Evolutionary conservation across 2,329 filamentous ascomycete genomes (phyloP).

Genomic region (Zymoseptoria tritici): DNA sequence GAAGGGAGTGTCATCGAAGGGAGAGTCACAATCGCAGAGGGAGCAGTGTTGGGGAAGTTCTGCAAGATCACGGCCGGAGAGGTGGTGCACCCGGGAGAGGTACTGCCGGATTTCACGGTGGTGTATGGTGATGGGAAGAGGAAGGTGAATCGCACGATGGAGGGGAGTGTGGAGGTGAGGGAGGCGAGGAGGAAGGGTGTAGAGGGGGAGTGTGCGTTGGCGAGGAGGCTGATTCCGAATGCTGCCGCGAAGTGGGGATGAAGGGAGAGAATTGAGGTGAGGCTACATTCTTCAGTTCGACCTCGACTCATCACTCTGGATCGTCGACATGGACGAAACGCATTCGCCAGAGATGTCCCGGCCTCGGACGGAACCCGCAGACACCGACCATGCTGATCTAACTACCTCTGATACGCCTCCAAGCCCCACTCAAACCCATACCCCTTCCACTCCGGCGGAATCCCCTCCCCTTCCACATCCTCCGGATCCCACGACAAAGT

Average conservation of each 20-base stretch:
- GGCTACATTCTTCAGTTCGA: too few species aligned
- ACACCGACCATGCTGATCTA: too few species aligned
- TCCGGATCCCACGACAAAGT: conserved; percentile 5
- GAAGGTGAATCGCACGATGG: conserved; percentile 34
- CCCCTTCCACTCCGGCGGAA: conserved; percentile 13
- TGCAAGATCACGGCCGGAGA: conserved; percentile 38
- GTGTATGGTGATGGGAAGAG: conserved; percentile 35
- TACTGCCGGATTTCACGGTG: conserved; percentile 40
- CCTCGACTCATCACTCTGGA: too few species aligned
- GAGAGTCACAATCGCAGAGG: conserved; percentile 27
- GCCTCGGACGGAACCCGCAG: too few species aligned
- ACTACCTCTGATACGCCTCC: not conserved
- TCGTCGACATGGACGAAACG: not conserved
- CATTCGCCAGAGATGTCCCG: too few species aligned
- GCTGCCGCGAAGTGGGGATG: conserved; percentile 29
- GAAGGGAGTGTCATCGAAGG: conserved; percentile 26
- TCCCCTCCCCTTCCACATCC: conserved; percentile 7
- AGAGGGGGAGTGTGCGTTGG: conserved; percentile 26
- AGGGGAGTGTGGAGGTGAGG: conserved; percentile 21
- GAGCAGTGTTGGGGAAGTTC: conserved; percentile 40
- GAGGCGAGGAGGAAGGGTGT: conserved; percentile 27
- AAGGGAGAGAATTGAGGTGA: not conserved
- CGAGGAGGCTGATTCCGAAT: conserved; percentile 29
- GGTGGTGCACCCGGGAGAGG: conserved; percentile 30
- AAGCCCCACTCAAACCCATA: conserved; percentile 19